A percentile compares a stretch with the other conserved stretches of the same genome.
Conservation (phyloP, 306 rosid genomes). For the Rosa lucieae region DNA sequence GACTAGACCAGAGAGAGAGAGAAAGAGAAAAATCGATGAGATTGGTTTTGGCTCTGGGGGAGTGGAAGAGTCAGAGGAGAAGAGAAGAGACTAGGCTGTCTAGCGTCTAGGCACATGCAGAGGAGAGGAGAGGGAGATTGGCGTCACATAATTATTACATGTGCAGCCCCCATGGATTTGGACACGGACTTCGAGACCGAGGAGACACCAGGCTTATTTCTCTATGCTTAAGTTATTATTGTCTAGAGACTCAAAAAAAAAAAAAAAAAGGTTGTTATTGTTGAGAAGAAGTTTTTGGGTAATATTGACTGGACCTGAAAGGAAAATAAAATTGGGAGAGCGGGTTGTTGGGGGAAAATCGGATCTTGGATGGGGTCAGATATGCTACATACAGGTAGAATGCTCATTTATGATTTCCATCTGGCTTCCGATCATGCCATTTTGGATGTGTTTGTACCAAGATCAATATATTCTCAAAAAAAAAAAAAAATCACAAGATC, state of each 20-base stretch:
- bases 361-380: background rate
- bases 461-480: no score
- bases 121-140: conserved; percentile 40
- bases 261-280: background rate
- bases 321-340: background rate
- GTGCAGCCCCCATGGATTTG: background rate
- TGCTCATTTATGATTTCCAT: background rate
- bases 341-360: background rate
- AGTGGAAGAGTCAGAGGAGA: background rate
- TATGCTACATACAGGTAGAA: background rate
- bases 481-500: no score
- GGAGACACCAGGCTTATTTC: background rate
- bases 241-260: background rate
- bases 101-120: conserved; percentile 45
- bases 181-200: background rate
- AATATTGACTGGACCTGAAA: background rate
- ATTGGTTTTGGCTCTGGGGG: background rate
- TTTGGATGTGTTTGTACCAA: no score
- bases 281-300: background rate
- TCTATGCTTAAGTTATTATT: background rate
- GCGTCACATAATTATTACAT: conserved; percentile 49
- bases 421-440: no score
- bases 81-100: no score
- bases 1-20: background rate
- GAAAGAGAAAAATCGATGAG: background rate